These are phyloP conservation scores for Sabuloglossum arenarium DNA, from an alignment of 495 filamentous ascomycete species.

Conservation along the genomic window DNA sequence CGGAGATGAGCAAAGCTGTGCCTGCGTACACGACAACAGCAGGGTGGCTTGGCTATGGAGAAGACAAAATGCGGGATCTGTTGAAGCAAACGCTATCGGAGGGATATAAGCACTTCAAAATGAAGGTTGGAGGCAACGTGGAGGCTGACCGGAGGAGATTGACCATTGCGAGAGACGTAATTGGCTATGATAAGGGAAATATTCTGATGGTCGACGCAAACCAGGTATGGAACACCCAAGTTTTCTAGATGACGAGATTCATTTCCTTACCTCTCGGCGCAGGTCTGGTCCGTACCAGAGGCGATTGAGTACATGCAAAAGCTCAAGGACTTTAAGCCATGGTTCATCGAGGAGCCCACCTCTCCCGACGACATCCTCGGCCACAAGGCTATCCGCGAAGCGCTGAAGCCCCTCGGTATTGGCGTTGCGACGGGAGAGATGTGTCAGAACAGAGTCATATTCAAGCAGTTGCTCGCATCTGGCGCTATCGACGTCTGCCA, in stretches of 20 bases:
- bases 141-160: conserved; percentile 50
- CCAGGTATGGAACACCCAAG: conserved; percentile 28
- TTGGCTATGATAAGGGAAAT: conserved; percentile 74
- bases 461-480: conserved; percentile 71
- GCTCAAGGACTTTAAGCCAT: conserved; percentile 69
- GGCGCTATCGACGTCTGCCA: conserved; percentile 77
- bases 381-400: conserved; percentile 65
- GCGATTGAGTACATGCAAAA: conserved; percentile 74
- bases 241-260: neutral
- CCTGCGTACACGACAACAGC: conserved; percentile 83
- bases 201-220: conserved; percentile 92
- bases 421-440: conserved; percentile 89
- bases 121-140: conserved; percentile 63
- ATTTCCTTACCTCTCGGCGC: neutral
- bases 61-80: conserved; percentile 60
- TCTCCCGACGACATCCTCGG: conserved; percentile 82
- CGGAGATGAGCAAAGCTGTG: conserved; percentile 47
- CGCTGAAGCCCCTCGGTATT: conserved; percentile 50
- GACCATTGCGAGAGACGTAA: conserved; percentile 54
- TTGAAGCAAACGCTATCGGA: conserved; percentile 48
- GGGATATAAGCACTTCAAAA: conserved; percentile 78
- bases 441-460: conserved; percentile 88
- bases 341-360: conserved; percentile 98
- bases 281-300: conserved; percentile 79
- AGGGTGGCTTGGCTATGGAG: conserved; percentile 83